A percentile compares a stretch with the other conserved stretches of the same genome.
Conservation (phyloP, 306 rosid genomes). For the Casuarina cunninghamiana region DNA sequence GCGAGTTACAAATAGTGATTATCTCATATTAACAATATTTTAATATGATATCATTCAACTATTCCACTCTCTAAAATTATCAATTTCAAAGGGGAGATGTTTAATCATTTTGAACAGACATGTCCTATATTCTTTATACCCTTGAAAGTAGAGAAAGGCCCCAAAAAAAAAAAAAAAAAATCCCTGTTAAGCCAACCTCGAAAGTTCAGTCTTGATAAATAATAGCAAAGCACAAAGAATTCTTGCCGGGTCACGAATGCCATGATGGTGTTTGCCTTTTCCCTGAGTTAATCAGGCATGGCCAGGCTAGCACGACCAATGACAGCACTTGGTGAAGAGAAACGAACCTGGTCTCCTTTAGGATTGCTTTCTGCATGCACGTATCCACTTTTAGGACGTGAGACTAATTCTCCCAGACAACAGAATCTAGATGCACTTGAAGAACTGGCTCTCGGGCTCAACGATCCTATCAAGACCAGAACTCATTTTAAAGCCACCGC, state of each 20-base stretch:
- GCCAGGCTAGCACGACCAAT: background rate
- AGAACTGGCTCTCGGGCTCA: background rate
- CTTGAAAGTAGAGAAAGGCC: no score
- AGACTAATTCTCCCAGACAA: no score
- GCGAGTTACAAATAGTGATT: no score
- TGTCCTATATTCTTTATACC: no score
- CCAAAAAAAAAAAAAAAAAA: no score
- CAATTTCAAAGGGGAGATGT: no score
- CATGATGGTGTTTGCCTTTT: background rate
- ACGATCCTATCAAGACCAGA: background rate
- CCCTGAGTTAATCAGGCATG: background rate
- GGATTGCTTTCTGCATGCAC: constrained; percentile 4
- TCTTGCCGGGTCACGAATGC: background rate
- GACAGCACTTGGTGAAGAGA: background rate
- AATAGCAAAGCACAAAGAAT: background rate
- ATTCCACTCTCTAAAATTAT: no score
- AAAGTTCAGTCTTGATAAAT: background rate
- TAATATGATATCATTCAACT: no score
- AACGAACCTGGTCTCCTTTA: background rate
- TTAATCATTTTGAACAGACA: no score
- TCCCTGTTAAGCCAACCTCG: background rate
- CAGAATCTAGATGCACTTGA: background rate
- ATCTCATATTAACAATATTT: no score
- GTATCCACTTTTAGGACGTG: background rate
- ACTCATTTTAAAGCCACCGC: background rate